Evolutionary conservation across 1,284 basidiomycete species (phyloP).

Genomic region (Trametes versicolor): DNA sequence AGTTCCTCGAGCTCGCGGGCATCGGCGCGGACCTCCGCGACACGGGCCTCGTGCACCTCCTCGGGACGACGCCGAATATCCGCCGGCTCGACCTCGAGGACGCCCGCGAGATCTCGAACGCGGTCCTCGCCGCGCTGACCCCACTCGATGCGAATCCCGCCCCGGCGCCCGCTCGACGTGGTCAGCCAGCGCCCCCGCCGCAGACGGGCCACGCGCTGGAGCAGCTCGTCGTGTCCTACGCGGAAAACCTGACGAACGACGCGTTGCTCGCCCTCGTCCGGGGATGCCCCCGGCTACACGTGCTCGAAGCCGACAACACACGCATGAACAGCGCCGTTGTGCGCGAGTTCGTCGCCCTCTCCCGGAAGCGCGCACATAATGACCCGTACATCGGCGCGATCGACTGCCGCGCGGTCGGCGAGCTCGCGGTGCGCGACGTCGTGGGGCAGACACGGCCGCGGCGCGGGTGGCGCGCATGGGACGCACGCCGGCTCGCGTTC

Average conservation of each 20-base stretch:
- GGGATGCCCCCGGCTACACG: constrained; percentile 66
- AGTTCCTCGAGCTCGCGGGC: constrained; percentile 84
- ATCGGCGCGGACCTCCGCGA: constrained; percentile 77
- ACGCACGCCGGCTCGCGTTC: constrained; percentile 70
- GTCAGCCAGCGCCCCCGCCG: constrained; percentile 24
- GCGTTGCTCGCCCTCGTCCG: constrained; percentile 73
- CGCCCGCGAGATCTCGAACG: constrained; percentile 79
- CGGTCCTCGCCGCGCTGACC: constrained; percentile 72
- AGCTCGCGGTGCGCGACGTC: constrained; percentile 69
- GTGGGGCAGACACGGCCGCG: constrained; percentile 68
- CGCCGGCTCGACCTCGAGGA: constrained; percentile 88
- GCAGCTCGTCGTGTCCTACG: constrained; percentile 79
- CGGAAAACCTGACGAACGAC: constrained; percentile 67
- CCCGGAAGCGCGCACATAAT: constrained; percentile 55
- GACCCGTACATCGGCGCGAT: constrained; percentile 72
- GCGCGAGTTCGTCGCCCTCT: constrained; percentile 71
- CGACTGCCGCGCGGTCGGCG: constrained; percentile 80
- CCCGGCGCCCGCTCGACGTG: constrained; percentile 18
- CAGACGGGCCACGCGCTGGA: constrained; percentile 73
- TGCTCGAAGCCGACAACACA: constrained; percentile 85
- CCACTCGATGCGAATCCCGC: constrained; percentile 46
- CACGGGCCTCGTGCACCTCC: constrained; percentile 75
- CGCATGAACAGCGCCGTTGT: constrained; percentile 70
- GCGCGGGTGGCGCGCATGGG: constrained; percentile 75
- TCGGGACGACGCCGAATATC: constrained; percentile 77